phyloP scores from a whole-genome alignment of 140 eudicot genomes.

The Flaveria floridana region DNA sequence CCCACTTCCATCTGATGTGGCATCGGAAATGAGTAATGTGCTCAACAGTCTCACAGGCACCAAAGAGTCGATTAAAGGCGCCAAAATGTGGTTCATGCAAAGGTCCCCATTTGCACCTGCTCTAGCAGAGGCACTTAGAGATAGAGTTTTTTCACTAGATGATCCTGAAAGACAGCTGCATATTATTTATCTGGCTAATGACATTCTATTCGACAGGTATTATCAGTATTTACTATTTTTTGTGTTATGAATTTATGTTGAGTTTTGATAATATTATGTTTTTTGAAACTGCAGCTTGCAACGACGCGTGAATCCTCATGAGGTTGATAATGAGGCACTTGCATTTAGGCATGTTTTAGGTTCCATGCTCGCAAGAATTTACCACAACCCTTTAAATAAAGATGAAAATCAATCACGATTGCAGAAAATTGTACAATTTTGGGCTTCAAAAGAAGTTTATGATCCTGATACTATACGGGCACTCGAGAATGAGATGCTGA shows the following conservation, averaged over 20 bases:
- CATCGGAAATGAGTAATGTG: conserved; percentile 77
- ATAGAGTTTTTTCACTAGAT: conserved; percentile 68
- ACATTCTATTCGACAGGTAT: conserved; percentile 94
- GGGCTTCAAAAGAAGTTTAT: conserved; percentile 98
- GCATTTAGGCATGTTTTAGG: conserved; percentile 95
- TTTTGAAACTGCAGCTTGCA: conserved; percentile 73
- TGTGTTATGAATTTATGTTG: not conserved
- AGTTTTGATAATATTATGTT: conserved; percentile 16
- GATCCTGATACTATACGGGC: conserved; percentile 75
- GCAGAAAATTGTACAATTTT: conserved; percentile 90
- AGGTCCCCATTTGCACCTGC: conserved; percentile 83
- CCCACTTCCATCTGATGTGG: conserved; percentile 93
- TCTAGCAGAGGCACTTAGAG: conserved; percentile 87
- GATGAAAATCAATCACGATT: conserved; percentile 93
- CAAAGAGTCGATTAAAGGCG: conserved; percentile 91
- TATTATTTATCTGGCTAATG: conserved; percentile 88
- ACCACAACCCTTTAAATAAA: conserved; percentile 81
- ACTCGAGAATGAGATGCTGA: conserved; percentile 84
- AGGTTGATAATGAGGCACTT: conserved; percentile 92
- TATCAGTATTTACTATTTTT: not conserved
- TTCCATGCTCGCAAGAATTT: conserved; percentile 87
- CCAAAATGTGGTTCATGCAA: conserved; percentile 98
- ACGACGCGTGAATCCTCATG: conserved; percentile 76
- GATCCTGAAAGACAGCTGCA: conserved; percentile 93
- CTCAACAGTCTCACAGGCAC: conserved; percentile 86